Evolutionary conservation across 441 rosid genomes (phyloP), one percentile per base, ranked within the genome.

Genomic region (Pelargonium australe): DNA sequence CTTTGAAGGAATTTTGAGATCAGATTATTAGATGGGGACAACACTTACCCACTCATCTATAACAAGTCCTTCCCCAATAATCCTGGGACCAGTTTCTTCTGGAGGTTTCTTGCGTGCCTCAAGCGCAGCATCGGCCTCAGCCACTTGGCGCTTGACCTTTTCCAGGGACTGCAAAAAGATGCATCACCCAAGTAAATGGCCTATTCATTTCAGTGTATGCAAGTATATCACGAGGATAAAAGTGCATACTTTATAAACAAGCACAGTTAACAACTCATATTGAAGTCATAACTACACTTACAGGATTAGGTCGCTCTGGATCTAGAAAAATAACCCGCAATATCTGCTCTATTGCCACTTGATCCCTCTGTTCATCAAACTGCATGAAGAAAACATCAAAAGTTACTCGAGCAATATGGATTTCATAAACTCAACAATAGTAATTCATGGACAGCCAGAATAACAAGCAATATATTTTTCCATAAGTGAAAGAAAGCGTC

Each of bases 281-380:
- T 12, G 31, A 25, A 25, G 31, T 25, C 1, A 43, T 47, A 69
- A 77, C 45, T 41, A 49, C 6, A 66, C 88, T 84, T 76, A 89
- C 91, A 65, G 84, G 86, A 68, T 71, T 77, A 14, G 88, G 72
- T 13, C 68, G 68, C 57, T 77, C 86, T 7, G 91, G 89, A 71
- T 89, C 91, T 5, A 86, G 84, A 75, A 89, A 89, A 70, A 89
- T 78, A 43, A 89, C 95, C 16, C 78, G 83, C 69, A 87, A 63
- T 66, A 89, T 85, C 70, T 89, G 88, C 79, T 89, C 90, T 12
- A 87, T 86, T 5, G 85, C 76, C 45, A 76, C 90, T 72, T 85
- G 84, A 72, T 89, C 95, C 77, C 75, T 89, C 66, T 78, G 86
- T 72, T 87, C 95, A 23, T 89, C 90, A 77, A 89, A 89, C 95